These are phyloP conservation scores for Lumnitzera littorea DNA, from an alignment of 345 rosid species.

Conservation along the genomic window DNA sequence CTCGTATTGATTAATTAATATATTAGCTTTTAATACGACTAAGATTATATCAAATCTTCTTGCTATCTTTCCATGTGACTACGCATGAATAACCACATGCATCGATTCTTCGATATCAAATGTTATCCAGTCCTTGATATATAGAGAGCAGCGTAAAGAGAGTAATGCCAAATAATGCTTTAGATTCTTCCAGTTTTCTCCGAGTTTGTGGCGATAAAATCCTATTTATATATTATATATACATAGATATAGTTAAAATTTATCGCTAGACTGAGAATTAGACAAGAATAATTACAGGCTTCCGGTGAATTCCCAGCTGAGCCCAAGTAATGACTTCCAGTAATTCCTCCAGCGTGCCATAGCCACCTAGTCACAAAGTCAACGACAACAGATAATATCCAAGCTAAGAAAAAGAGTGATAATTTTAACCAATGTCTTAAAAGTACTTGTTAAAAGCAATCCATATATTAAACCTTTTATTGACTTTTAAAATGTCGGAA, in stretches of 20 bases:
- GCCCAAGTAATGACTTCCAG: conserved; percentile 98
- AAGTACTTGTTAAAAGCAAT: neutral
- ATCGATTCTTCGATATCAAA: conserved; percentile 11
- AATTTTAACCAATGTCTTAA: no score
- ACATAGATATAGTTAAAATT: no score
- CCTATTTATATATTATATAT: no score
- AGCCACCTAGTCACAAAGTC: conserved; percentile 52
- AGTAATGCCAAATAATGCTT: neutral
- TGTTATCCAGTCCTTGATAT: no score
- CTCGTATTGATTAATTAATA: conserved; percentile 8
- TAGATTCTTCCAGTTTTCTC: no score
- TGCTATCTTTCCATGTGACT: conserved; percentile 40
- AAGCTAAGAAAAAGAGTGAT: neutral
- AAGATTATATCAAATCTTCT: conserved; percentile 14
- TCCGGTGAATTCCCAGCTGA: conserved; percentile 89
- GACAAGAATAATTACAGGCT: conserved; percentile 52
- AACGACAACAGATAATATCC: neutral
- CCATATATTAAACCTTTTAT: neutral
- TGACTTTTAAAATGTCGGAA: neutral
- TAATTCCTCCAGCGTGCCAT: conserved; percentile 91
- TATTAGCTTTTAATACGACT: conserved; percentile 8
- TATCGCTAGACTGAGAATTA: neutral
- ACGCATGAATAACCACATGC: conserved; percentile 31
- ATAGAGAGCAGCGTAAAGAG: neutral
- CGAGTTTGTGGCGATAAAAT: no score